Evolutionary conservation across 108 stramenopile genomes (phyloP).

Genomic region (Mayamaea pseudoterrestris): DNA sequence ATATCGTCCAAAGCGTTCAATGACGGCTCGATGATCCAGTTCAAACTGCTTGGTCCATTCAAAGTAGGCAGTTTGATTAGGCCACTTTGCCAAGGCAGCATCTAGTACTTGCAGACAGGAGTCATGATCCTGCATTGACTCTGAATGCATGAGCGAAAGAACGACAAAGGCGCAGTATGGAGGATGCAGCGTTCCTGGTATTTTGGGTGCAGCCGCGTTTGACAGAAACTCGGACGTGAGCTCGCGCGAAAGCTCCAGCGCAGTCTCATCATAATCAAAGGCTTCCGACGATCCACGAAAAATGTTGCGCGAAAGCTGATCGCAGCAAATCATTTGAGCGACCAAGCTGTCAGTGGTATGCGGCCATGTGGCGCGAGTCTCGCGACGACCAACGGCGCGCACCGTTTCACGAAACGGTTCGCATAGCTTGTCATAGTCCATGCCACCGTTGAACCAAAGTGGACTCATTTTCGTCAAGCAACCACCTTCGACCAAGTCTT

Average conservation of each 20-base stretch:
- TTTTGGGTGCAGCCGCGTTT: too few relatives aligned
- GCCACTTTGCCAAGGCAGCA: neutral
- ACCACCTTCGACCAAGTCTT: neutral
- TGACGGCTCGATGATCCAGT: conserved; percentile 34
- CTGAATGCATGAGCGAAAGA: conserved; percentile 44
- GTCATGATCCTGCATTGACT: conserved; percentile 24
- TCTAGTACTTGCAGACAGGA: neutral
- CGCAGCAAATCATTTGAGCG: conserved; percentile 43
- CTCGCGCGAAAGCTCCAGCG: conserved; percentile 10
- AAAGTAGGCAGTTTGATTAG: neutral
- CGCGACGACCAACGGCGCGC: neutral
- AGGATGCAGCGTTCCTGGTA: conserved; percentile 11
- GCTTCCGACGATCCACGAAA: conserved; percentile 54
- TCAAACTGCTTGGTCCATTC: conserved; percentile 7
- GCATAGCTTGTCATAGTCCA: conserved; percentile 26
- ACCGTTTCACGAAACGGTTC: conserved; percentile 7
- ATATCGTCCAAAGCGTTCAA: conserved; percentile 65
- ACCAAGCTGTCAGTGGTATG: conserved; percentile 27
- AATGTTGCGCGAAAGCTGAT: conserved; percentile 57
- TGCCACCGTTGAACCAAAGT: conserved; percentile 19
- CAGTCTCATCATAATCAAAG: conserved; percentile 46
- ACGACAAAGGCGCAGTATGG: conserved; percentile 23
- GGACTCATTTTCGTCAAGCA: conserved; percentile 1
- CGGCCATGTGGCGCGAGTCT: conserved; percentile 13
- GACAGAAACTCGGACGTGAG: neutral